Evolutionary conservation across 495 filamentous ascomycete species (phyloP), one percentile per base, ranked within the genome.

Genomic region (Hypoxylon fragiforme): DNA sequence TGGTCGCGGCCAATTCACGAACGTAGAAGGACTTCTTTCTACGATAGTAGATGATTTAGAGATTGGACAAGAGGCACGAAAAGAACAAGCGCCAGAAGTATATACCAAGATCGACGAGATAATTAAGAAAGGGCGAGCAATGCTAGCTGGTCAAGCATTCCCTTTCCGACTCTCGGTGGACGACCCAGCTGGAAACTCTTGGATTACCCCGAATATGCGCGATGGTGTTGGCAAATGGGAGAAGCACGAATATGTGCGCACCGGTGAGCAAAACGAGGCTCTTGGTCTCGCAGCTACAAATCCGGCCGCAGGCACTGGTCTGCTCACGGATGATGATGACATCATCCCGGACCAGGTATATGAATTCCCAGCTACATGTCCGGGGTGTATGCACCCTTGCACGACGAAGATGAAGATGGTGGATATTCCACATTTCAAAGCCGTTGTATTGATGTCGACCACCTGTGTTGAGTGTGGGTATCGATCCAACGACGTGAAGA

Each of bases 121-220:
- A 41, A 83, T 95, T 51, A 65, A 77, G 16, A 86, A 82, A 43
- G 77, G 91, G 1, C 72, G 81, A 48, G 79, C 83, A 19, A 95
- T 96, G 79, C 66, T 92, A 13, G 80, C 80, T 8, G 84, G 89
- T 11, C 76, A 83, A 7, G 80, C 76, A 1, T 92, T 92, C 64
- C 94, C 95, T n/a, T 96, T 97, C 76, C 84, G 86, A 5, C 72
- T 97, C 24, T 82, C 80, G 8, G 68, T 96, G 24, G 90, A 99
- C 67, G 94, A 99, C 62, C 88, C 88, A 1, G 88, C 91, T 3
- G 94, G 94, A n/a, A 99, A 99, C 77, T 95, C 90, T 2, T 97
- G 89, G 82, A 95, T 99, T 62, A 90, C 95, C 41, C 94, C 94
- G 22, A 86, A 88, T 54, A 80, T 86, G 48, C 73, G 80, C 32